Evolutionary conservation across 1,284 basidiomycete species (phyloP).

Genomic region (Rhodotorula sp.): DNA sequence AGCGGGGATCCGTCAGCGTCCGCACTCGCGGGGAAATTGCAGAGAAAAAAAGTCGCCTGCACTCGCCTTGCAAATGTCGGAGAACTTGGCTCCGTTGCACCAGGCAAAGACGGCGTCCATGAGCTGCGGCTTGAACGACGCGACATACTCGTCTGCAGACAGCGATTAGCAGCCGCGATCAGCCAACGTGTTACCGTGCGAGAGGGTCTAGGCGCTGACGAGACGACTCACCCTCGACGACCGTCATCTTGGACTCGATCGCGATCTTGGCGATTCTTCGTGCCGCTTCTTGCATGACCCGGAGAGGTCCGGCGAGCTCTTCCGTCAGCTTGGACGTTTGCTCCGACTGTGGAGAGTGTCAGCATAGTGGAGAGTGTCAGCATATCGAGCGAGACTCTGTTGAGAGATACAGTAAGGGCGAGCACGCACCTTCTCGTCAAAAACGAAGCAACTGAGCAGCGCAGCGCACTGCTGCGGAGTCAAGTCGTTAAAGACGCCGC

Average conservation of each 20-base stretch:
- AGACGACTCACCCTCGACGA: slow-evolving; percentile 64
- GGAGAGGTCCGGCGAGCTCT: slow-evolving; percentile 85
- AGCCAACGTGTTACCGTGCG: too few species aligned
- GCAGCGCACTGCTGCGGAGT: slow-evolving; percentile 90
- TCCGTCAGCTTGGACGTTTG: slow-evolving; percentile 82
- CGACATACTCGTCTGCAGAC: slow-evolving; percentile 74
- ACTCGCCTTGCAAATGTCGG: slow-evolving; percentile 87
- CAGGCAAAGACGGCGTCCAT: slow-evolving; percentile 97
- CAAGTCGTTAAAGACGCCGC: slow-evolving; percentile 89
- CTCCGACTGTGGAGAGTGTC: slow-evolving; percentile 66
- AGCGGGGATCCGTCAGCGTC: neutral
- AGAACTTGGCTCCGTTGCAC: slow-evolving; percentile 96
- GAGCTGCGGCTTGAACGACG: slow-evolving; percentile 94
- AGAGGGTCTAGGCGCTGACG: too few species aligned
- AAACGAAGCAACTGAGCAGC: slow-evolving; percentile 92
- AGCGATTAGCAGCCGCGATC: too few species aligned
- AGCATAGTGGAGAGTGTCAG: neutral
- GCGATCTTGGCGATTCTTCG: slow-evolving; percentile 93
- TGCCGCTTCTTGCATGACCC: slow-evolving; percentile 93
- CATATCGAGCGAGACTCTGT: neutral
- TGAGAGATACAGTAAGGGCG: neutral
- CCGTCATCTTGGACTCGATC: slow-evolving; percentile 81
- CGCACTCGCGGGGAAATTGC: too few species aligned
- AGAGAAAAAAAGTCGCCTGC: slow-evolving; percentile 37
- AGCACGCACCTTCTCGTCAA: slow-evolving; percentile 81